phyloP scores from a whole-genome alignment of 768 basidiomycete species.

The Phaeolepiota aurea region DNA sequence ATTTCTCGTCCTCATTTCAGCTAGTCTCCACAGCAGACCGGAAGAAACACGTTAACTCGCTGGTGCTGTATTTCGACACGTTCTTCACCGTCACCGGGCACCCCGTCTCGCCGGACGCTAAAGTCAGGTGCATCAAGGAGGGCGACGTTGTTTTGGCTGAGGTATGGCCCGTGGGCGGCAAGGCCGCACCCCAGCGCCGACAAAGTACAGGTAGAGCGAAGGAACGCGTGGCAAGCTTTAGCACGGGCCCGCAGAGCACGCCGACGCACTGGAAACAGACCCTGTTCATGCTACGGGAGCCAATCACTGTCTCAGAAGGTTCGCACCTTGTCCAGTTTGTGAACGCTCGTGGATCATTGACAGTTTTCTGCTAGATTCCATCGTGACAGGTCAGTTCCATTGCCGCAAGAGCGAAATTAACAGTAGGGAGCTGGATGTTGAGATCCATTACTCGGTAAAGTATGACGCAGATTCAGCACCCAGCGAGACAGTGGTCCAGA shows the following conservation, averaged over 20 bases:
- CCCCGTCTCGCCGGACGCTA: conserved; percentile 40
- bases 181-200: conserved; percentile 48
- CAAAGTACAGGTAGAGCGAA: conserved; percentile 44
- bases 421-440: conserved; percentile 83
- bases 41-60: conserved; percentile 61
- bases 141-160: conserved; percentile 63
- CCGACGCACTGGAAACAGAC: conserved; percentile 99
- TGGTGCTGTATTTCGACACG: conserved; percentile 92
- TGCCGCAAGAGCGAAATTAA: conserved; percentile 76
- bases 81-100: conserved; percentile 68
- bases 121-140: conserved; percentile 49
- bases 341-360: conserved; percentile 1
- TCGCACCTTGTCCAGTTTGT: conserved; percentile 11
- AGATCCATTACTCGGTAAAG: conserved; percentile 70
- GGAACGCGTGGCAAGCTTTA: conserved; percentile 65
- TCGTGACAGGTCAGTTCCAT: conserved; percentile 73
- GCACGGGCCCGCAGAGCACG: conserved; percentile 80
- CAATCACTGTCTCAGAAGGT: conserved; percentile 74
- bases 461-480: conserved; percentile 27
- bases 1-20: conserved; percentile 72
- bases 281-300: conserved; percentile 74
- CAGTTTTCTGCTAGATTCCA: conserved; percentile 63
- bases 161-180: conserved; percentile 72
- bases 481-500: conserved; percentile 52
- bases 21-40: conserved; percentile 57